Evolutionary conservation across 1,139 yeast species (phyloP), one percentile per base, ranked within the genome.

Genomic region (Geotrichum fermentans): DNA sequence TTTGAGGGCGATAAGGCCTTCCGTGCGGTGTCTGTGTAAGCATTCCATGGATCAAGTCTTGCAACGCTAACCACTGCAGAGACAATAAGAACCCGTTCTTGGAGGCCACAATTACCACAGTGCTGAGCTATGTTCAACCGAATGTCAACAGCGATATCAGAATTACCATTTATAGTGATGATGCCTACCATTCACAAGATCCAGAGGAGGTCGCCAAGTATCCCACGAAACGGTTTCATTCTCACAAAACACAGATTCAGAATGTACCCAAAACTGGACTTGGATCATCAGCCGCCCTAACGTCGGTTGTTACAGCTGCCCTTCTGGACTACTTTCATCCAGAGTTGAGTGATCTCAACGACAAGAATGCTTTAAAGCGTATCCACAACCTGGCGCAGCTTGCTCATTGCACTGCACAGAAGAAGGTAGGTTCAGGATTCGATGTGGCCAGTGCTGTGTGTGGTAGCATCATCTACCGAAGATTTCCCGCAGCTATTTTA

Each of bases 251-350:
- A 32, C 70, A 79, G 14, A 88, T 92, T 50, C 73, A 78, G 0
- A 72, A 83, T 26, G 96, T 90, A 3, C 82, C 96, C 7, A 92
- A 92, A 64, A 94, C 98, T 0, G 98, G 98, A 0, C 73, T 92
- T 49, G 98, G 98, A 0, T 89, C 96, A 13, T 89, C 97, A 21
- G 98, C 98, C 0, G 96, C 97, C 0, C 72, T 92, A 53, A 95
- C 89, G 0, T 78, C 95, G 0, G 92, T 86, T 1, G 74, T 89
- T 1, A 78, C 87, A 0, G 76, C 95, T 0, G 85, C 92, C 0
- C 62, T 92, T 40, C 63, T 82, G 18, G 73, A 84, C 3, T 67
- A 67, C 48, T 76, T 77, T 57, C 59, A 61, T 4, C 61, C 66
- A 0, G 61, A 61, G 1, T 59, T 73, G 11, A 69, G 45, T 4